A percentile compares a stretch with the other conserved stretches of the same genome.
These are phyloP conservation scores for Recurvomyces mirabilis DNA, from an alignment of 495 filamentous ascomycete species.

Conservation along the genomic window DNA sequence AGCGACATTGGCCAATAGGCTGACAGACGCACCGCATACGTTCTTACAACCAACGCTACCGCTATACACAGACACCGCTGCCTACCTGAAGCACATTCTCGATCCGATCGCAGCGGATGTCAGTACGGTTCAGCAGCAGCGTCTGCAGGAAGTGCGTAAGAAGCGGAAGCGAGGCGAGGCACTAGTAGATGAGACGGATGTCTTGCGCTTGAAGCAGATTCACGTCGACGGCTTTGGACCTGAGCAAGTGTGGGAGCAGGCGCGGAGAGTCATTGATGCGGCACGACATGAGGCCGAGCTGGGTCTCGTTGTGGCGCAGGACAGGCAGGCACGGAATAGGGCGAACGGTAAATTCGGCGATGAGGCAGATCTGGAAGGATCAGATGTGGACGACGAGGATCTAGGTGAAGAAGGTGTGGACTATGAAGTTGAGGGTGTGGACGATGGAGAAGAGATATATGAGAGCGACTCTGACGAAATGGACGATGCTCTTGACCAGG, in stretches of 20 bases:
- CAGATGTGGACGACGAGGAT: slow-evolving; percentile 31
- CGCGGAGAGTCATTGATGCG: slow-evolving; percentile 60
- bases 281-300: slow-evolving; percentile 42
- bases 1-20: slow-evolving; percentile 17
- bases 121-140: slow-evolving; percentile 40
- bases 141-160: slow-evolving; percentile 25
- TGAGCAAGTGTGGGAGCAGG: slow-evolving; percentile 90
- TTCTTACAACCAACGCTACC: slow-evolving; percentile 60
- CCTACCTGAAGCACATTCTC: slow-evolving; percentile 61
- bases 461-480: slow-evolving; percentile 33
- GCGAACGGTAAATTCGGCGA: slow-evolving; percentile 21
- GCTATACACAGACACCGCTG: slow-evolving; percentile 53
- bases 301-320: slow-evolving; percentile 16
- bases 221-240: slow-evolving; percentile 80
- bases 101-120: slow-evolving; percentile 64
- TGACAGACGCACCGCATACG: slow-evolving; percentile 38
- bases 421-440: slow-evolving; percentile 44
- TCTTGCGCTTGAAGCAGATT: slow-evolving; percentile 60
- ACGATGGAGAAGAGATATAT: slow-evolving; percentile 29
- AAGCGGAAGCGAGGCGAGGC: slow-evolving; percentile 44
- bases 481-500: slow-evolving; percentile 30
- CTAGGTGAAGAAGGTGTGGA: slow-evolving; percentile 55
- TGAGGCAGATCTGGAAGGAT: slow-evolving; percentile 29
- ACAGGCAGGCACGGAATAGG: too few species aligned
- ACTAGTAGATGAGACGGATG: slow-evolving; percentile 26